phyloP scores from a whole-genome alignment of 805 yeast genomes.

The Candida nitratophila region DNA sequence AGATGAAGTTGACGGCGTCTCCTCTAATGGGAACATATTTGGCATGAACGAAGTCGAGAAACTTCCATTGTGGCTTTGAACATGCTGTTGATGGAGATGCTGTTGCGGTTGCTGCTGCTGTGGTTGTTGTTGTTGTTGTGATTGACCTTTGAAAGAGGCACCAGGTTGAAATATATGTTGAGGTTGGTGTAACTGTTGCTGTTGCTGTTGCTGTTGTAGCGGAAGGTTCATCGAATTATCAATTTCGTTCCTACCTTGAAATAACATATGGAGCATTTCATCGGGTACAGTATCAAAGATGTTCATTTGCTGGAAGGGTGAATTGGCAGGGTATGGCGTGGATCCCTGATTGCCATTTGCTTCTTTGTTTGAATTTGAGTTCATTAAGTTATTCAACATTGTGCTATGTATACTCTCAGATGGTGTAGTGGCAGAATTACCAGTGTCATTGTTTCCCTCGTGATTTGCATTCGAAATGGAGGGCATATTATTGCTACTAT shows the following conservation, averaged over 20 bases:
- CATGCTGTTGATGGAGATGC: slow-evolving; percentile 25
- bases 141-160: no score
- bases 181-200: slow-evolving; percentile 1
- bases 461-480: neutral
- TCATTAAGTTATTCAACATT: no score
- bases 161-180: neutral
- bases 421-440: neutral
- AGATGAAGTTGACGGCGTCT: slow-evolving; percentile 8
- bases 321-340: neutral
- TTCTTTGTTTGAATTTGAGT: neutral
- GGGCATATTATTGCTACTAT: neutral
- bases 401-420: neutral
- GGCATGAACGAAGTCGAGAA: slow-evolving; percentile 20
- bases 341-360: neutral
- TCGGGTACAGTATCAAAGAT: slow-evolving; percentile 26
- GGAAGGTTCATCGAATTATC: slow-evolving; percentile 1
- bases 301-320: neutral
- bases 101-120: slow-evolving; percentile 2
- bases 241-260: slow-evolving; percentile 34
- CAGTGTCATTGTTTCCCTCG: no score
- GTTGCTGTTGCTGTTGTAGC: slow-evolving; percentile 6
- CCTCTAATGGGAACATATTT: neutral
- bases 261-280: slow-evolving; percentile 44
- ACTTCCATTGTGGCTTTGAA: neutral
- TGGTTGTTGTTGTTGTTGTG: neutral